Base-by-base conservation (phyloP, 2,329 filamentous ascomycete species). In the Atkinsonella hypoxylon region DNA sequence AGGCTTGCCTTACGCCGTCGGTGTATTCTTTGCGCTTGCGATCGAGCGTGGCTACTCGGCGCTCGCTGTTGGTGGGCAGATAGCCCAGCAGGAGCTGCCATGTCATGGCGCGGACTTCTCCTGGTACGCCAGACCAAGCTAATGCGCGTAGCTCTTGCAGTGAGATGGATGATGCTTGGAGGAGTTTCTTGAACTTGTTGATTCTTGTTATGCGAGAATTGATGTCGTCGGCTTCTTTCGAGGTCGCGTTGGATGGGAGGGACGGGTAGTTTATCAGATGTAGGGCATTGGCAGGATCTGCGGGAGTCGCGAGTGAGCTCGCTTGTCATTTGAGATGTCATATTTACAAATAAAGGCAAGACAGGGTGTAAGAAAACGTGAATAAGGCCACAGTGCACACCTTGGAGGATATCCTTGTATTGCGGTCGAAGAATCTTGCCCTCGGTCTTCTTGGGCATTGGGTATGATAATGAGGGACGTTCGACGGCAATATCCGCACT, bases 101-200 rank as follows among this genome's bases (percentile, higher is more conserved):
- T n/a, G 91, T 93, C 85, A 98, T 96, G 47, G 93, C 89, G 51
- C 94, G 87, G 17, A 98, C 89, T 70, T 98, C 94, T 59, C 89
- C 85, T 0, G 93, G 94, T 36, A 97, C 79, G 12, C 93, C 93
- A 48, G 90, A 93, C 93, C 94, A 98, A 31, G 93, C 89, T 32
- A 89, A 75, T 52, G 89, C 77, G 55, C 93, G 81, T 22, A 98
- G 75, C 49, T 97, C 91, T 17, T 85, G 74, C 2, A 97, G 70
- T 2, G 89, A 84, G 59, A 98, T 93, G 1, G 87, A 89, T 40
- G 88, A 95, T 20, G 91, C 82, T 69, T 98, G 93, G 7, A 98
- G 75, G 48, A 98, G 87, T 60, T 85, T 86, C 68, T 98, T 98
- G 72, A 98, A 98, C 64, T 97, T 97, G 70, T 98, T 96, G 65